Conservation (phyloP, 139 green algal genomes). For the Chlorella vulgaris region DNA sequence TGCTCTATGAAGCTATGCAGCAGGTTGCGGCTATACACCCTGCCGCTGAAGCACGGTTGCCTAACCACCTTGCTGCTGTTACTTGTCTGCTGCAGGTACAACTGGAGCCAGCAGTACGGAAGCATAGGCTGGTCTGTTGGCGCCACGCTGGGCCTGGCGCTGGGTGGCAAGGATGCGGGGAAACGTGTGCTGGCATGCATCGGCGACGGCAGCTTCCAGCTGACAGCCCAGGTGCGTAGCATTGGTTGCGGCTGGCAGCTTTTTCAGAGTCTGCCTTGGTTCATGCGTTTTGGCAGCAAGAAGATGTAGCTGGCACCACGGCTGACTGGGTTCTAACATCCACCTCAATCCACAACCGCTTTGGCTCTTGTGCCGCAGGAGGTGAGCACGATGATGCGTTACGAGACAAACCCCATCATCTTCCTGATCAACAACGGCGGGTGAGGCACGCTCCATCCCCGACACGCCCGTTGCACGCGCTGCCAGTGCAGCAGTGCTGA, state of each 20-base stretch:
- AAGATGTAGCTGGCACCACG: no score
- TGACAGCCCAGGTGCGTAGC: constrained; percentile 66
- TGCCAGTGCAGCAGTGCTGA: neutral
- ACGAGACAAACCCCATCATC: constrained; percentile 73
- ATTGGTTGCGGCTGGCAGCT: neutral
- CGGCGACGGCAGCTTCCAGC: constrained; percentile 85
- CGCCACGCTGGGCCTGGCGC: constrained; percentile 64
- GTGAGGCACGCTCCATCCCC: neutral
- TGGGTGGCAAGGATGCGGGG: constrained; percentile 10
- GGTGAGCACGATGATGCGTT: constrained; percentile 81
- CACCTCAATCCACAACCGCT: no score
- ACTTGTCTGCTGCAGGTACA: constrained; percentile 70
- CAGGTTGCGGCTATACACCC: no score
- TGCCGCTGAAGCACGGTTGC: no score
- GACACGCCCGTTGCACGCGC: neutral
- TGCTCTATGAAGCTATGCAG: neutral
- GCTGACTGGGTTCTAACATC: no score
- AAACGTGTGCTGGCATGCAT: constrained; percentile 74
- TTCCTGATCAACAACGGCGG: constrained; percentile 87
- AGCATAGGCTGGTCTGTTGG: constrained; percentile 87
- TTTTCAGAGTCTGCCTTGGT: neutral
- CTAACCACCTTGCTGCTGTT: no score
- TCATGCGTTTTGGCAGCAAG: no score
- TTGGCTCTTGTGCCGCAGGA: constrained; percentile 45
- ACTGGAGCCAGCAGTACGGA: constrained; percentile 63